These are phyloP conservation scores for Penicillium psychrosexuale DNA, from an alignment of 2,329 filamentous ascomycete genomes.

Conservation along the genomic window DNA sequence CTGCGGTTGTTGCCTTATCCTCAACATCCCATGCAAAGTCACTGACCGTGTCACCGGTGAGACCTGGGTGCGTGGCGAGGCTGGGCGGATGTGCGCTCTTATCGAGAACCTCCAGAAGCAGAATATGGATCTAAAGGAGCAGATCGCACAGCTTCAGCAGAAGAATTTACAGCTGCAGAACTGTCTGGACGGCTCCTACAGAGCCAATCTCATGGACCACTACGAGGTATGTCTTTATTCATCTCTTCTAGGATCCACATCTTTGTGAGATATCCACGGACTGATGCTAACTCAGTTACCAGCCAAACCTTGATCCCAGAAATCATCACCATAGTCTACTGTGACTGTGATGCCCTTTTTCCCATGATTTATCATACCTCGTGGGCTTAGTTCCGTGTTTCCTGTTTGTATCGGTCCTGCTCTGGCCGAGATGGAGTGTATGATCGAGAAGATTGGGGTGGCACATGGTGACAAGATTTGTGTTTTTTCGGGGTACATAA, in stretches of 20 bases:
- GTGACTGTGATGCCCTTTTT: background rate
- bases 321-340: background rate
- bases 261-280: no score
- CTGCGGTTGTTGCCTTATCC: conserved; percentile 19
- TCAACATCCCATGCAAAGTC: conserved; percentile 16
- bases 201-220: background rate
- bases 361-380: background rate
- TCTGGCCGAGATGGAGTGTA: background rate
- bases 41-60: conserved; percentile 26
- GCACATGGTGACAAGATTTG: background rate
- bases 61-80: conserved; percentile 21
- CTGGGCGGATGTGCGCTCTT: conserved; percentile 9
- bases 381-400: background rate
- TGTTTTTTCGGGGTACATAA: background rate
- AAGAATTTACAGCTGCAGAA: conserved; percentile 4
- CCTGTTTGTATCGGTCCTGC: background rate
- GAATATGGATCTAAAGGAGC: conserved; percentile 2
- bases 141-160: background rate
- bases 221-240: background rate
- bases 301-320: background rate
- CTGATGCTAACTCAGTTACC: background rate
- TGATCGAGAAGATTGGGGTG: background rate
- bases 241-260: background rate
- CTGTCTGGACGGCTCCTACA: background rate
- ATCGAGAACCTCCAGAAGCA: conserved; percentile 11